These are phyloP conservation scores for Lactarius hengduanensis DNA, from an alignment of 768 basidiomycete genomes.

Conservation along the genomic window DNA sequence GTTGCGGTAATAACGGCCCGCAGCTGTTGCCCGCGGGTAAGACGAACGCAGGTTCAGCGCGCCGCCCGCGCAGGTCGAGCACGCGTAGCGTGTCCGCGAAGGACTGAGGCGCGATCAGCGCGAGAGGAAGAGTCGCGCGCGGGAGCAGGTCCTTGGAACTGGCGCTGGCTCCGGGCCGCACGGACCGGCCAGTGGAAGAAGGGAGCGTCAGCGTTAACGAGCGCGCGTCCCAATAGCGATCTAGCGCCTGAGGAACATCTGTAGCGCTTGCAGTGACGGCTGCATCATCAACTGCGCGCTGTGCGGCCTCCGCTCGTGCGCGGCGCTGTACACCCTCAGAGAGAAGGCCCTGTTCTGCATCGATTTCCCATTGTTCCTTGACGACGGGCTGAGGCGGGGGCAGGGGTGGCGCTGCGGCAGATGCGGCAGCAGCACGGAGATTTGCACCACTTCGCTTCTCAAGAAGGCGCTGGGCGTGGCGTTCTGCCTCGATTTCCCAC, in stretches of 20 bases:
- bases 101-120: conserved; percentile 24
- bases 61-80: conserved; percentile 61
- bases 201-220: conserved; percentile 24
- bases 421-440: conserved; percentile 28
- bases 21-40: conserved; percentile 40
- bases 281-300: not conserved
- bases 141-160: conserved; percentile 15
- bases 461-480: conserved; percentile 36
- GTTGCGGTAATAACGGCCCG: conserved; percentile 51
- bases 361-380: conserved; percentile 80
- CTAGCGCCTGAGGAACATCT: conserved; percentile 15
- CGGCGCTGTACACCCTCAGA: conserved; percentile 73
- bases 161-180: not conserved
- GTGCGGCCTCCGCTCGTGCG: conserved; percentile 55
- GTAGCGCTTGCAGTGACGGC: conserved; percentile 26
- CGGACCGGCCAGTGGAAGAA: conserved; percentile 19
- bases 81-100: conserved; percentile 35
- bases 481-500: conserved; percentile 82
- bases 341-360: conserved; percentile 69
- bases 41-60: conserved; percentile 65
- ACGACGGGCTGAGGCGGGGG: conserved; percentile 36
- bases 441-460: conserved; percentile 24
- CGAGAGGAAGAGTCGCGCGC: conserved; percentile 24
- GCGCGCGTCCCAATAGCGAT: conserved; percentile 25
- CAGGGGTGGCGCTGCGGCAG: conserved; percentile 11